Evolutionary conservation across 257 asterid species (phyloP).

Genomic region (Nicotiana attenuata): DNA sequence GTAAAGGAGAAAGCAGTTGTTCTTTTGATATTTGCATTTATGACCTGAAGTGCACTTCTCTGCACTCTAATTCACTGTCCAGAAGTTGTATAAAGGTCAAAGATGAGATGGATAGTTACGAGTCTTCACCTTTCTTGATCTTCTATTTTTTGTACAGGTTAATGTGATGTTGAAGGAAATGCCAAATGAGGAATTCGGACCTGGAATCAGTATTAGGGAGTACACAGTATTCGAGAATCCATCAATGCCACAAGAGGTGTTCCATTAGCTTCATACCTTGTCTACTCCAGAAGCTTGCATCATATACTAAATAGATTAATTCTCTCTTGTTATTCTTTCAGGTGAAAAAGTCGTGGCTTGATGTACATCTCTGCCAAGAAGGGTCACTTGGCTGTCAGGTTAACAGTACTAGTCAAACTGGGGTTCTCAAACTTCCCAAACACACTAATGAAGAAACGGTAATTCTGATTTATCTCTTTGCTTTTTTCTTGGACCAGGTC

Average conservation of each 20-base stretch:
- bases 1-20: neutral
- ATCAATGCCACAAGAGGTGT: constrained; percentile 69
- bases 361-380: constrained; percentile 85
- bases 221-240: constrained; percentile 85
- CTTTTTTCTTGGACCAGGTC: neutral
- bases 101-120: neutral
- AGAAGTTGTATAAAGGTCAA: neutral
- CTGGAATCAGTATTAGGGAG: constrained; percentile 69
- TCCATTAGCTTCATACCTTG: neutral
- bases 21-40: neutral
- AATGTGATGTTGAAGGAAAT: constrained; percentile 67
- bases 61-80: neutral
- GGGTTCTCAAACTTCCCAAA: constrained; percentile 74
- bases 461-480: constrained; percentile 18
- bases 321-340: constrained; percentile 18
- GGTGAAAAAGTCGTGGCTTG: constrained; percentile 94
- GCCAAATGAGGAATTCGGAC: constrained; percentile 74
- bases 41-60: neutral
- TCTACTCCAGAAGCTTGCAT: neutral
- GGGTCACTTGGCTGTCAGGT: constrained; percentile 71
- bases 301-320: neutral
- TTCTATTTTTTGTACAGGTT: constrained; percentile 40
- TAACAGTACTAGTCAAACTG: constrained; percentile 47
- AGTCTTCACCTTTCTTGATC: neutral
- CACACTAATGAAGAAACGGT: constrained; percentile 77